Evolutionary conservation across 1,284 basidiomycete species (phyloP).

Genomic region (Rhizoctonia solani): DNA sequence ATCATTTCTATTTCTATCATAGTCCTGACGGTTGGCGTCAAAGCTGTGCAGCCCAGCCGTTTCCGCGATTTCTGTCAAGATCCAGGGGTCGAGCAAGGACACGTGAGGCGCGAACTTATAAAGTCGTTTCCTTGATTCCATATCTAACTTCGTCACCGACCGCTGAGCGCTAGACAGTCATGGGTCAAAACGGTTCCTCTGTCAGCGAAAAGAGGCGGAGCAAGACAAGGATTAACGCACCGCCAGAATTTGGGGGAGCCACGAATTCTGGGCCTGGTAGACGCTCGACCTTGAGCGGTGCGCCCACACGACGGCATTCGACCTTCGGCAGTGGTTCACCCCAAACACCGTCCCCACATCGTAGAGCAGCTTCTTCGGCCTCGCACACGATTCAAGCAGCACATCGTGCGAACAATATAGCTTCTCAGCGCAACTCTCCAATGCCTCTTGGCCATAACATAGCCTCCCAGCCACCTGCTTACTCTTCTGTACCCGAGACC

Average conservation of each 20-base stretch:
- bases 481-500: slow-evolving; percentile 1
- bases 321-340: neutral
- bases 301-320: neutral
- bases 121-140: neutral
- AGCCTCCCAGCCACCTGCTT: neutral
- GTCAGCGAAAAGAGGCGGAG: neutral
- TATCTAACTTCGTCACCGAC: neutral
- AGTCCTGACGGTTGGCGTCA: slow-evolving; percentile 9
- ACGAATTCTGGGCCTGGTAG: neutral
- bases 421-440: neutral
- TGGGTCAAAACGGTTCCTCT: slow-evolving; percentile 30
- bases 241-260: neutral
- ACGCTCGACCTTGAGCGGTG: slow-evolving; percentile 2
- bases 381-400: neutral
- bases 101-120: no score
- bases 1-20: no score
- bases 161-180: neutral
- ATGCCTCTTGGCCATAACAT: neutral
- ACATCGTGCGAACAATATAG: slow-evolving; percentile 25
- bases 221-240: neutral
- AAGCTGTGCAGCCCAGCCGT: slow-evolving; percentile 15
- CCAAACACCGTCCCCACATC: neutral
- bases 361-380: slow-evolving; percentile 5
- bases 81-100: no score
- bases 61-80: no score